Evolutionary conservation across 768 basidiomycete species (phyloP).

Genomic region (Podaxis sp.): DNA sequence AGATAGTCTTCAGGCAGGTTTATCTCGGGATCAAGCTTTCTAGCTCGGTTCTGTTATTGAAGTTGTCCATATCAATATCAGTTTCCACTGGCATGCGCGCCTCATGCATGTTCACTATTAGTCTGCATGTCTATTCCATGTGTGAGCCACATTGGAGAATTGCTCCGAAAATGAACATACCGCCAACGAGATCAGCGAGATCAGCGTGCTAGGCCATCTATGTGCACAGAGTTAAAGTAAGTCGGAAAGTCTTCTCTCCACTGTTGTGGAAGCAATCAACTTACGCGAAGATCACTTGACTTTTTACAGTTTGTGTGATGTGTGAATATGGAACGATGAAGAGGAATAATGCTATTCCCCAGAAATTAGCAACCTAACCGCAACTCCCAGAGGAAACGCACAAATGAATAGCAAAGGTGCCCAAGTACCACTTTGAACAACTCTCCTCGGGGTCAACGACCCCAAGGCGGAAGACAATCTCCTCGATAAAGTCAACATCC

Average conservation of each 20-base stretch:
- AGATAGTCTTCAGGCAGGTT: no score
- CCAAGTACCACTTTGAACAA: constrained; percentile 2
- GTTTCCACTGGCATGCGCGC: not conserved
- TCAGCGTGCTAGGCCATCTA: not conserved
- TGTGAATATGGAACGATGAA: not conserved
- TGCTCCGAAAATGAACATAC: not conserved
- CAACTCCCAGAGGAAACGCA: not conserved
- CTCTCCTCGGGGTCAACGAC: not conserved
- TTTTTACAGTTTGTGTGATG: not conserved
- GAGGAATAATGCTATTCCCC: not conserved
- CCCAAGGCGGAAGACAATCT: not conserved
- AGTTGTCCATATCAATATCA: not conserved
- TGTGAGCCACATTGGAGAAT: not conserved
- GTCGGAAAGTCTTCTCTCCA: not conserved
- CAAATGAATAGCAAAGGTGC: constrained; percentile 4
- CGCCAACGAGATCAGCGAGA: not conserved
- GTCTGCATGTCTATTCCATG: constrained; percentile 4
- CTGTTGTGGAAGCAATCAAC: not conserved
- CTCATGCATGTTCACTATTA: constrained; percentile 9
- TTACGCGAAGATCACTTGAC: not conserved
- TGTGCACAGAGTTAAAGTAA: not conserved
- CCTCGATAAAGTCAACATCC: not conserved
- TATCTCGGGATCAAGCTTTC: no score
- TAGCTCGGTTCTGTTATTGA: no score
- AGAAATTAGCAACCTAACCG: not conserved